Evolutionary conservation across 768 basidiomycete species (phyloP).

Genomic region (Serpula lacrymans): DNA sequence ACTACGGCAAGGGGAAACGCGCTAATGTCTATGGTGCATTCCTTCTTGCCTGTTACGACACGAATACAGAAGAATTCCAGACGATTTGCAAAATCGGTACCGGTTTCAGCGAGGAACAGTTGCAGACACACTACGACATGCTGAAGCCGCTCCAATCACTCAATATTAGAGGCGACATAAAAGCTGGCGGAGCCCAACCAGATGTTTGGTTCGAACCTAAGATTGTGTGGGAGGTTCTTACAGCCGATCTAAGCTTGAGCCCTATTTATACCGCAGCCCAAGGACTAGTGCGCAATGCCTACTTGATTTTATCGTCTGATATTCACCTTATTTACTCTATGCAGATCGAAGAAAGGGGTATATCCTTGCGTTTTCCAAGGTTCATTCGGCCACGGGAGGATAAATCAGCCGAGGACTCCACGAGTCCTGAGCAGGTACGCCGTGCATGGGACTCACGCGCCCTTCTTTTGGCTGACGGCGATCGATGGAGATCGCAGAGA

Average conservation of each 20-base stretch:
- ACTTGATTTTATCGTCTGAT: constrained; percentile 3
- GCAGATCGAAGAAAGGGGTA: constrained; percentile 84
- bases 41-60: constrained; percentile 94
- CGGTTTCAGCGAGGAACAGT: constrained; percentile 90
- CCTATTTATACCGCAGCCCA: constrained; percentile 95
- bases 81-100: constrained; percentile 99
- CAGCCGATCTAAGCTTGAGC: constrained; percentile 94
- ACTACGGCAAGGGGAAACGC: constrained; percentile 97
- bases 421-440: constrained; percentile 85
- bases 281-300: constrained; percentile 60
- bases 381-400: constrained; percentile 93
- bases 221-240: constrained; percentile 97
- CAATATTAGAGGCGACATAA: constrained; percentile 77
- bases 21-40: constrained; percentile 98
- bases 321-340: background rate
- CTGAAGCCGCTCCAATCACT: constrained; percentile 74
- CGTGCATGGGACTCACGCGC: constrained; percentile 4
- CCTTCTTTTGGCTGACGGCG: constrained; percentile 9
- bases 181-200: constrained; percentile 90
- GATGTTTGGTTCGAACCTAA: constrained; percentile 98
- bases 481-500: constrained; percentile 89
- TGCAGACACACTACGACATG: constrained; percentile 76
- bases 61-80: constrained; percentile 91
- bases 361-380: constrained; percentile 94
- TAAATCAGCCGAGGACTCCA: constrained; percentile 89